A percentile compares a stretch with the other conserved stretches of the same genome.
Conservation (phyloP, 371 early-diverging fungal genomes). For the Coemansia sp. region DNA sequence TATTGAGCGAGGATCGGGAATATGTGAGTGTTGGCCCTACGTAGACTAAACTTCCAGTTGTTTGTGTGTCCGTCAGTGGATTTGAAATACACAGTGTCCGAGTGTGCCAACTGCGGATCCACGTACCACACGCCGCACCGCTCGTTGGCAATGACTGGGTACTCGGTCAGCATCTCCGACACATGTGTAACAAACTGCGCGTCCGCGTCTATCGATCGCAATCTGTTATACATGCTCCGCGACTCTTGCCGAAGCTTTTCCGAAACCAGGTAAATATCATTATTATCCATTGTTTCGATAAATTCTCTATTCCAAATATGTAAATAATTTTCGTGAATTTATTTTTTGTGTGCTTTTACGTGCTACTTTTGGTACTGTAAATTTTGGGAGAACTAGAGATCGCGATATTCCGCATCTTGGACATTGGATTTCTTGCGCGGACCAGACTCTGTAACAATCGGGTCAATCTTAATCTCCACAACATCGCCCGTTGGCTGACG, state of each 20-base stretch:
- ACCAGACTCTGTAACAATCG: not conserved
- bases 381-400: constrained; percentile 26
- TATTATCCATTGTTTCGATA: not conserved
- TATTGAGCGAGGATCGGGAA: constrained; percentile 58
- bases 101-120: constrained; percentile 61
- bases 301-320: not conserved
- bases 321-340: not conserved
- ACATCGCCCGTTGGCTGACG: not conserved
- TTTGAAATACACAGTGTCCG: constrained; percentile 78
- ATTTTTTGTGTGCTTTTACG: too few relatives aligned
- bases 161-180: constrained; percentile 55
- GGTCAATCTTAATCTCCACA: not conserved
- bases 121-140: constrained; percentile 85
- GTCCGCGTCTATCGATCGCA: constrained; percentile 77
- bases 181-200: constrained; percentile 67
- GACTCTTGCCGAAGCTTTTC: constrained; percentile 21
- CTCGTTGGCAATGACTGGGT: constrained; percentile 77
- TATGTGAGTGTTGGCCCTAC: constrained; percentile 74
- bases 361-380: not conserved
- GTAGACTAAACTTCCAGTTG: constrained; percentile 77
- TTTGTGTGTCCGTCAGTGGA: constrained; percentile 89
- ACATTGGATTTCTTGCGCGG: constrained; percentile 7
- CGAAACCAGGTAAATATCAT: constrained; percentile 8
- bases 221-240: constrained; percentile 59
- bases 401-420: constrained; percentile 45